phyloP scores from a whole-genome alignment of 106 monocot species.

The Xerophyta viscosa region DNA sequence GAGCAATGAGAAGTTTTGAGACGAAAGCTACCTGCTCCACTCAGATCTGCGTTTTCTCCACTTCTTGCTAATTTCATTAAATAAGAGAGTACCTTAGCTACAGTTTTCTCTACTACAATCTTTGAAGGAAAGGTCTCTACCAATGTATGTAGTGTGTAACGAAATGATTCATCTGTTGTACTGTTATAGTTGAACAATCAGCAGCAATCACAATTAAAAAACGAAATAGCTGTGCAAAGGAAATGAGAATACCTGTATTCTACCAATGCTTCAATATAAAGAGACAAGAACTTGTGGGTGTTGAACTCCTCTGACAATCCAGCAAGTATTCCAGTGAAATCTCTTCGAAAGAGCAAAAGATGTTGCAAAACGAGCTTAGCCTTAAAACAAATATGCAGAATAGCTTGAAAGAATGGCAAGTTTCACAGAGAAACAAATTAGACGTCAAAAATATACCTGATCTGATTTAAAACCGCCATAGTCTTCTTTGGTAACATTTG shows the following conservation, averaged over 20 bases:
- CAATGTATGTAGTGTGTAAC: constrained; percentile 20
- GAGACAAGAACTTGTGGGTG: constrained; percentile 50
- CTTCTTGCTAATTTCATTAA: constrained; percentile 30
- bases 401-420: no score
- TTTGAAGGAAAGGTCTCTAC: constrained; percentile 47
- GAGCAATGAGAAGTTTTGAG: no score
- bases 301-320: constrained; percentile 66
- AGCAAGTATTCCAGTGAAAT: constrained; percentile 61
- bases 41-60: constrained; percentile 20
- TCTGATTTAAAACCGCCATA: constrained; percentile 42
- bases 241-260: constrained; percentile 33
- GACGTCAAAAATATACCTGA: constrained; percentile 32
- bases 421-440: background rate
- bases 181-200: constrained; percentile 30
- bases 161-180: constrained; percentile 41
- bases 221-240: background rate
- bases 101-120: constrained; percentile 38
- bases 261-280: constrained; percentile 57
- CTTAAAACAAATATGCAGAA: no score
- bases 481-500: constrained; percentile 47
- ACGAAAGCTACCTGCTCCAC: constrained; percentile 52
- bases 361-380: no score
- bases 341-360: constrained; percentile 32
- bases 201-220: background rate
- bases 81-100: constrained; percentile 42